Evolutionary conservation across 2,329 filamentous ascomycete species (phyloP).

Genomic region (Helotiales sp.): DNA sequence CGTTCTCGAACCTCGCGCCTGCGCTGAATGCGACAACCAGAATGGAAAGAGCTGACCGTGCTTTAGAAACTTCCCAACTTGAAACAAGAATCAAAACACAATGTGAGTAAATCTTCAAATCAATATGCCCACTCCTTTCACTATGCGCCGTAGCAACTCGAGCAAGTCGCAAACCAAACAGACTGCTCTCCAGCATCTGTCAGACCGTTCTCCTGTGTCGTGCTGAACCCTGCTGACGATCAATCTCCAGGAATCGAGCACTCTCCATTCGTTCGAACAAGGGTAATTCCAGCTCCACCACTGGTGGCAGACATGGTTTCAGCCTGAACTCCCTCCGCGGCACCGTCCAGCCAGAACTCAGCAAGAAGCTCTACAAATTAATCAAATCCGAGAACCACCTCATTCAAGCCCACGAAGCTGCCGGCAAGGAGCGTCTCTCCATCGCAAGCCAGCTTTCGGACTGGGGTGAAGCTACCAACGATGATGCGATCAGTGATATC

Average conservation of each 20-base stretch:
- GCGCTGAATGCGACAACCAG: neutral
- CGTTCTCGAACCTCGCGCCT: neutral
- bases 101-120: conserved; percentile 21
- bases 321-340: conserved; percentile 85
- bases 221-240: neutral
- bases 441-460: conserved; percentile 92
- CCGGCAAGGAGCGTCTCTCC: conserved; percentile 77
- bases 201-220: neutral
- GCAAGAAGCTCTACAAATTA: conserved; percentile 82
- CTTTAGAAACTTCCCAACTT: conserved; percentile 8
- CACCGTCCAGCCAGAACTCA: conserved; percentile 81
- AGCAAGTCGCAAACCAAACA: conserved; percentile 13
- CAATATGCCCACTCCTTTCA: conserved; percentile 13
- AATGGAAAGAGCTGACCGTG: conserved; percentile 24
- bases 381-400: conserved; percentile 95
- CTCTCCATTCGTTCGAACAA: conserved; percentile 68
- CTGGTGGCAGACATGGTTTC: conserved; percentile 66
- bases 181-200: conserved; percentile 19
- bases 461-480: conserved; percentile 90
- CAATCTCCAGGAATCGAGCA: conserved; percentile 62
- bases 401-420: conserved; percentile 80
- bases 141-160: conserved; percentile 22
- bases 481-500: conserved; percentile 84
- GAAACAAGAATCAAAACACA: conserved; percentile 8
- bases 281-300: conserved; percentile 34